Evolutionary conservation across 2,329 filamentous ascomycete genomes (phyloP), one percentile per base, ranked within the genome.

Genomic region (Cryphonectria carpinicola): DNA sequence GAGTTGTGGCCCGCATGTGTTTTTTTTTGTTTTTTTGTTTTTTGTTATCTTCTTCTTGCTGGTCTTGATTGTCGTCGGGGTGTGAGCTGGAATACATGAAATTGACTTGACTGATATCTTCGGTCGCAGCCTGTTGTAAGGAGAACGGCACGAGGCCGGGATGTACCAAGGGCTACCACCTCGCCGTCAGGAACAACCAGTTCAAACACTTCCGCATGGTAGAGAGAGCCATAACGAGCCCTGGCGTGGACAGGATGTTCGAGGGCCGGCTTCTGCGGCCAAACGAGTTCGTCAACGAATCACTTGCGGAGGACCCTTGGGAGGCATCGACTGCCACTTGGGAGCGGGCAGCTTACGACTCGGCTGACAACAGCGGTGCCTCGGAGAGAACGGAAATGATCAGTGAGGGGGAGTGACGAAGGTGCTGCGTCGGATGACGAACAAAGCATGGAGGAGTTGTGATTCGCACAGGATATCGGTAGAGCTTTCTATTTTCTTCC

Each of bases 271-370:
- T 70, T 7, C 61, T 72, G 22, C 46, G 19, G 43, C 52, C 71
- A 17, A 72, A 72, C 10, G 68, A 71, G 63, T 72, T 72, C 11
- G 66, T 72, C 10, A 72, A 72, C n/a, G 63, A 72, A 19, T 25
- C 60, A 19, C 63, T 66, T 7, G 2, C 52, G 46, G 63, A 41
- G 2, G 66, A 66, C 13, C 5, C 32, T 6, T 49, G 41, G 32
- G 66, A 49, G 25, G 43, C 25, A 22, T 37, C n/a, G 11, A 37
- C 56, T 62, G 35, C 49, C 37, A 46, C 46, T 22, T 3, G n/a
- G 39, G 52, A 11, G 22, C 6, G 43, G 39, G 39, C n/a, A 25
- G 32, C 28, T 17, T 43, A 22, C 3, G 52, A 66, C 14, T 10
- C 37, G 19, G 17, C n/a, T 25, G 58, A 35, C 22, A 52, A 32